Percentiles rank a stretch among this genome's conserved stretches.
Conservation (phyloP, 192 early-diverging fungal genomes). For the Backusella tuberculispora region DNA sequence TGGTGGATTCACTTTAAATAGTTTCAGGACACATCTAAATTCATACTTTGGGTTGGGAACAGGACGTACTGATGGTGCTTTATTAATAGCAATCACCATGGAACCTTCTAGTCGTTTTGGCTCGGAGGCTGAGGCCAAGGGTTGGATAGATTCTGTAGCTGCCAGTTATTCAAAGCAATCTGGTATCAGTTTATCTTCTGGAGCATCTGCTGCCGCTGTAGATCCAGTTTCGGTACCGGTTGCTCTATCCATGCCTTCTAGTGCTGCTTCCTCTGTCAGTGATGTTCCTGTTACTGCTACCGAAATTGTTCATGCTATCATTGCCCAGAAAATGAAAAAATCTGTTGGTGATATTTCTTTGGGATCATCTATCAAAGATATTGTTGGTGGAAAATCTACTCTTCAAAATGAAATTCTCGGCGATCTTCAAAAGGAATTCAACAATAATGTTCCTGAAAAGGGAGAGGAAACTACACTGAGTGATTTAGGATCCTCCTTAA, state of each 20-base stretch:
- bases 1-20: conserved; percentile 79
- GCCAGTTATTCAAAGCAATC: conserved; percentile 68
- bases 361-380: conserved; percentile 86
- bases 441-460: conserved; percentile 82
- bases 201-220: conserved; percentile 36
- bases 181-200: conserved; percentile 62
- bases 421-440: conserved; percentile 93
- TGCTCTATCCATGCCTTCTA: conserved; percentile 37
- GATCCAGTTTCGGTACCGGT: conserved; percentile 53
- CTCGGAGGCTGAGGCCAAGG: conserved; percentile 72
- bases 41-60: conserved; percentile 75
- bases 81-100: conserved; percentile 79
- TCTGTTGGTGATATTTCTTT: conserved; percentile 69
- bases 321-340: conserved; percentile 93
- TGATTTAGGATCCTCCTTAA: conserved; percentile 76
- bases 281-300: conserved; percentile 58
- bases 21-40: conserved; percentile 75
- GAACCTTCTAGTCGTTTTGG: conserved; percentile 83
- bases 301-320: conserved; percentile 80
- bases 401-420: conserved; percentile 97
- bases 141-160: conserved; percentile 77
- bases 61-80: conserved; percentile 70
- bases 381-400: conserved; percentile 95
- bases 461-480: conserved; percentile 86
- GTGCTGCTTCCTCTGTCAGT: conserved; percentile 51